Percentiles rank a stretch among this genome's conserved stretches.
phyloP scores from a whole-genome alignment of 352 stramenopile genomes.

The Halophytophthora batemanensis region DNA sequence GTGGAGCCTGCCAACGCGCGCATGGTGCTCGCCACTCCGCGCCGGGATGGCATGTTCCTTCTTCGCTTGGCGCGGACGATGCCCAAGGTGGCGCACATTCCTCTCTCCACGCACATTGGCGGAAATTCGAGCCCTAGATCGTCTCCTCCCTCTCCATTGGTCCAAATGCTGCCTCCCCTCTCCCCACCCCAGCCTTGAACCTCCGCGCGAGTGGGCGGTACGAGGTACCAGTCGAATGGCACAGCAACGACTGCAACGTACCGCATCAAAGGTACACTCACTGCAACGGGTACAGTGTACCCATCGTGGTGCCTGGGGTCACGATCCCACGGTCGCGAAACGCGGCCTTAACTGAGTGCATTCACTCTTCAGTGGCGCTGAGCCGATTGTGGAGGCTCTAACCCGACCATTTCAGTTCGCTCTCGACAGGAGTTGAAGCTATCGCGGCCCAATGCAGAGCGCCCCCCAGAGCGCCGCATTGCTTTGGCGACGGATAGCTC shows the following conservation, averaged over 20 bases:
- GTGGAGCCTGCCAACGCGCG: too few species aligned
- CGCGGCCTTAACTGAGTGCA: constrained; percentile 1
- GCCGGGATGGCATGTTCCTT: too few species aligned
- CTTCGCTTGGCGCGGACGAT: background rate
- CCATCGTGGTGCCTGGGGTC: background rate
- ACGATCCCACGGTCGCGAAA: background rate
- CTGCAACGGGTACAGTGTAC: too few species aligned
- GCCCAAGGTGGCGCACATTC: constrained; percentile 20
- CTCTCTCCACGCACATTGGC: constrained; percentile 29
- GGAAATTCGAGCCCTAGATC: constrained; percentile 5
- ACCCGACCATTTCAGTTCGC: too few species aligned
- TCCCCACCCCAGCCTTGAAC: background rate
- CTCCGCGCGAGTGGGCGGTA: background rate
- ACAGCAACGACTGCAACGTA: background rate
- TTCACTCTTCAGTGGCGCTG: too few species aligned
- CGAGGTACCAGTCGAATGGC: background rate
- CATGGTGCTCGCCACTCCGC: too few species aligned
- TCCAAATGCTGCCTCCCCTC: background rate
- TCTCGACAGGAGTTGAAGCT: too few species aligned
- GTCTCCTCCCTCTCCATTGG: constrained; percentile 1
- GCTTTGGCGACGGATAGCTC: too few species aligned
- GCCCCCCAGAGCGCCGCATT: too few species aligned
- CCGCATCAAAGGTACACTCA: background rate
- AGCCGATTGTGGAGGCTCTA: too few species aligned
- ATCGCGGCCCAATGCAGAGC: too few species aligned